Evolutionary conservation across 179 eudicot species (phyloP).

Genomic region (Heliamphora pulchella): DNA sequence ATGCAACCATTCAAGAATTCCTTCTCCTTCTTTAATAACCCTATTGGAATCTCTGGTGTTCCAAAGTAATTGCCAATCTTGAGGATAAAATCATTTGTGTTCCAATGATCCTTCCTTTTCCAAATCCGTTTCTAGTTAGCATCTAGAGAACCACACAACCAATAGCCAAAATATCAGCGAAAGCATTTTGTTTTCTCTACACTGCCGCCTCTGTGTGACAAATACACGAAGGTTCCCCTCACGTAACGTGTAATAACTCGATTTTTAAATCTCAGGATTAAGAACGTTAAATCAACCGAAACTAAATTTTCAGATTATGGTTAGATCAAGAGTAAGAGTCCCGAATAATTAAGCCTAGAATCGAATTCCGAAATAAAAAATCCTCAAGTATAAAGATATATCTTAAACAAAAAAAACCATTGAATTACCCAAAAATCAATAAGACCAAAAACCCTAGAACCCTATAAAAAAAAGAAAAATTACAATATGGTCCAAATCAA

Average conservation of each 20-base stretch:
- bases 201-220: slow-evolving; percentile 14
- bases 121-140: slow-evolving; percentile 39
- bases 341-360: no score
- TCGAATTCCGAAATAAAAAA: no score
- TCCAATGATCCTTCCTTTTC: slow-evolving; percentile 16
- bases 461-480: no score
- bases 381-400: no score
- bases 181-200: slow-evolving; percentile 31
- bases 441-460: no score
- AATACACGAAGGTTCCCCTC: slow-evolving; percentile 39
- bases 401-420: no score
- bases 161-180: slow-evolving; percentile 49
- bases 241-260: slow-evolving; percentile 15
- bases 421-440: no score
- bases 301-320: no score
- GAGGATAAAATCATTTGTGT: slow-evolving; percentile 17
- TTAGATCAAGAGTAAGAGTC: no score
- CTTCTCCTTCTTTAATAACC: slow-evolving; percentile 31
- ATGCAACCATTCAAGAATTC: slow-evolving; percentile 46
- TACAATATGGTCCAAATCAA: no score
- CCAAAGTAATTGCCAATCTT: slow-evolving; percentile 23
- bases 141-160: slow-evolving; percentile 53
- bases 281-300: no score
- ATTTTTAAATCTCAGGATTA: no score
- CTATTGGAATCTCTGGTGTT: slow-evolving; percentile 32